Conservation (phyloP, 2,329 filamentous ascomycete species). For the Didymella segeticola region DNA sequence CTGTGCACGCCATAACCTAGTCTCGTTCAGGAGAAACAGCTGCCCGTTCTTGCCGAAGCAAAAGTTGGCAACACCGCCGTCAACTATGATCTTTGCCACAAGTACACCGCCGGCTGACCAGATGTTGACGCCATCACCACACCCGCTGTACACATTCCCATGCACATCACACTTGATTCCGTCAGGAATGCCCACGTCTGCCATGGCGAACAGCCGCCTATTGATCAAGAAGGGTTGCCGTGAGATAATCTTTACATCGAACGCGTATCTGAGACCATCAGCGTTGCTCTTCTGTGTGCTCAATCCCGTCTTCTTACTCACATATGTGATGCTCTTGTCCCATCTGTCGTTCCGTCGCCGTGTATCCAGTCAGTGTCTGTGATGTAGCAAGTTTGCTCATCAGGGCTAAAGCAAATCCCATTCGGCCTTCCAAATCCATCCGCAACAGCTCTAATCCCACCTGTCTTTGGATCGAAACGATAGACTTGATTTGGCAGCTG, state of each 20-base stretch:
- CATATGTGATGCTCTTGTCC: conserved; percentile 24
- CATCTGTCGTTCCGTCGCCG: conserved; percentile 22
- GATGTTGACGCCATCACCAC: conserved; percentile 57
- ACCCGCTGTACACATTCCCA: conserved; percentile 62
- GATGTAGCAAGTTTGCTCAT: conserved; percentile 51
- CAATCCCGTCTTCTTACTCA: background rate
- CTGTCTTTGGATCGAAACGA: conserved; percentile 48
- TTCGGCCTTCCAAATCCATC: conserved; percentile 51
- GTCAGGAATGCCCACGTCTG: conserved; percentile 29
- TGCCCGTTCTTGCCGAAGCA: conserved; percentile 55
- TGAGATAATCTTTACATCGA: conserved; percentile 22
- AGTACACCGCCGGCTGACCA: conserved; percentile 54
- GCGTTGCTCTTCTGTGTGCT: background rate
- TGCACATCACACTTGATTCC: conserved; percentile 32
- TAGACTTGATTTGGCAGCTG: conserved; percentile 43
- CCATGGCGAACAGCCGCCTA: conserved; percentile 30
- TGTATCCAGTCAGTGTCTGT: conserved; percentile 47
- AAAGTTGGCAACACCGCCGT: conserved; percentile 55
- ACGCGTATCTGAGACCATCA: conserved; percentile 25
- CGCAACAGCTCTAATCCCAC: conserved; percentile 47
- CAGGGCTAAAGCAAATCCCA: conserved; percentile 53
- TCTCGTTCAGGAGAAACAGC: conserved; percentile 56
- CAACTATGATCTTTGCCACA: conserved; percentile 43
- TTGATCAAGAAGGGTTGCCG: conserved; percentile 24
- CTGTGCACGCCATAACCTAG: conserved; percentile 24